Base-by-base conservation (phyloP, 306 rosid species). In the Prosopis cineraria region DNA sequence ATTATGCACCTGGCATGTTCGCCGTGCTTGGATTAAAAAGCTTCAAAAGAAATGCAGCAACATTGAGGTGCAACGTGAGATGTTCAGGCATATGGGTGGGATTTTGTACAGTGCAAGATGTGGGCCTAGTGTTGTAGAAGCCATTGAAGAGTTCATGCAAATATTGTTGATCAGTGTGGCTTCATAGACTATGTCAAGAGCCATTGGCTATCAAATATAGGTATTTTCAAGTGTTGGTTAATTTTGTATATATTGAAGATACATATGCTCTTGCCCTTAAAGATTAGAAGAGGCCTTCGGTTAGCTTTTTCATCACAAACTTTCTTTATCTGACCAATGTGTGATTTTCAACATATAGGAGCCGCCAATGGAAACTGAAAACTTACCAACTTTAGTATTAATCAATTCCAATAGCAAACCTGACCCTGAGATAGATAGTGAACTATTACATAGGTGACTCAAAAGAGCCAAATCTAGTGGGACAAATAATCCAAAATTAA, bases 121-220 rank as follows among this genome's bases (percentile, higher is more conserved):
- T 76, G 90, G 92, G 77, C 83, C 86, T 63, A 84, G 74, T 86
- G 76, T 87, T 66, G 70, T 75, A 83, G 93, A 81, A 78, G 86
- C 88, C 44, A 68, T 90, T 79, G 97, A 90, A 77, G 96, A 92
- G 86, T 83, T 92, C 77, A 84, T 81, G 93, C 90, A 90, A 84
- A 85, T 87, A 74, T 92, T 89, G 89, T 90, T 65, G 97, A 92
- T 83, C 97, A 92, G 66, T 72, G 85, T 83, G 84, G 77, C 62
- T 90, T 90, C 84, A 84, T 87, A 84, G 89, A 90, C 85, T 86
- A 90, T 82, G 87, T 92, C 77, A 92, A 84, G 86, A 84, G 83
- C 53, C 87, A 77, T 8, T 89, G 91, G 92, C 84, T 86, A 63
- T 78, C 92, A 56, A 84, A 74, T 74, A 74, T 90, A 87, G 96